Base-by-base conservation (phyloP, 108 stramenopile genomes). In the Nannochloropsis salina region DNA sequence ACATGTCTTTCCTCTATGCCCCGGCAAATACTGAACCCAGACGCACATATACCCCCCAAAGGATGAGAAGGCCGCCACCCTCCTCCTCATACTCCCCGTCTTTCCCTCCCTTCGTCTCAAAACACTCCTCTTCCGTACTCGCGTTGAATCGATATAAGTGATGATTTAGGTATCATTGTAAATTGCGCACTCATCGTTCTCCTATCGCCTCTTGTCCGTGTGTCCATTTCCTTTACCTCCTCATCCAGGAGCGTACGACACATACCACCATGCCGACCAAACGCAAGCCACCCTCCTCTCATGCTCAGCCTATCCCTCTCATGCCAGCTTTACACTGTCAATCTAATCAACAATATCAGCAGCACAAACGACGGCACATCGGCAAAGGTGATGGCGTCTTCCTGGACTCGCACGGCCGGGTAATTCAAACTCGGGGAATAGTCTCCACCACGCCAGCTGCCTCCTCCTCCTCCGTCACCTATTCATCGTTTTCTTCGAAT, bases 381-480 rank as follows among this genome's bases (percentile, higher is more conserved):
- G n/a, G 61, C 61, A 74, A n/a, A 15, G n/a, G 61, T 74, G 61
- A n/a, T 8, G 6, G 61, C 2, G 61, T 15, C 61, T 74, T 74
- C 0, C 15, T 15, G 15, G 61, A 74, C 61, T 74, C 61, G 61
- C 61, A 74, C 61, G 61, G 61, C 61, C 61, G 61, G 20, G 61
- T n/a, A 74, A 74, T 74, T n/a, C 61, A 74, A 6, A 15, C 61
- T n/a, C 61, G 61, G 61, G 61, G 61, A 15, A n/a, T 74, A 3
- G 31, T 31, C 31, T 31, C 31, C 31, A 74, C 61, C n/a, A 15
- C 61, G 4, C 3, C 2, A 3, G 15, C 61, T n/a, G 15, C 61
- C 61, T 74, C 61, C 61, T 74, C 61, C 61, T 74, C 61, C 5
- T 74, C 61, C 61, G 15, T n/a, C 61, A n/a, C 61, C 61, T 74